Conservation (phyloP, 805 yeast species). For the Myxozyma neglecta region DNA sequence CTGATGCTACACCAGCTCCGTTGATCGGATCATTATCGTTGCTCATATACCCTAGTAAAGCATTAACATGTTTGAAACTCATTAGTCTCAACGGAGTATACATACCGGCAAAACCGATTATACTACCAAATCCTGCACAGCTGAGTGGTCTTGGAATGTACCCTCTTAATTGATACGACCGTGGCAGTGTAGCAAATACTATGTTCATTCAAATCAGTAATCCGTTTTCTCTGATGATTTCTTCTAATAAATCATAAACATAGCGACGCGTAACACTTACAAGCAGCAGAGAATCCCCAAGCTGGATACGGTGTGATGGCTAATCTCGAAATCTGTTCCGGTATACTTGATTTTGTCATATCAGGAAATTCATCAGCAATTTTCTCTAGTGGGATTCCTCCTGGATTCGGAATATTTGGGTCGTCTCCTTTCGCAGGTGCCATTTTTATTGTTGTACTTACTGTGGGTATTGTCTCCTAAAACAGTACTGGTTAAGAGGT, state of each 20-base stretch:
- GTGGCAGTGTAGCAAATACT: slow-evolving; percentile 31
- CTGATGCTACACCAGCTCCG: slow-evolving; percentile 69
- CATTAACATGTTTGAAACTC: not conserved
- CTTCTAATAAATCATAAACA: not conserved
- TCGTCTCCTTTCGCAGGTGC: not conserved
- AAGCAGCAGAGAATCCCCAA: slow-evolving; percentile 25
- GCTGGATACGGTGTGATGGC: slow-evolving; percentile 32
- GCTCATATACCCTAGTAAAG: slow-evolving; percentile 49
- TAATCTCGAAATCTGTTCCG: slow-evolving; percentile 23
- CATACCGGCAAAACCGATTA: slow-evolving; percentile 32
- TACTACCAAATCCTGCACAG: slow-evolving; percentile 30
- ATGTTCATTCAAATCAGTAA: not conserved
- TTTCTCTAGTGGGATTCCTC: not conserved
- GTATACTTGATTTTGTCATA: slow-evolving; percentile 9
- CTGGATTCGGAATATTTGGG: not conserved
- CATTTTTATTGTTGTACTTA: not conserved
- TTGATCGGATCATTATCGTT: slow-evolving; percentile 72
- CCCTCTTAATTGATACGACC: slow-evolving; percentile 6
- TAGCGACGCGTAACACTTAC: slow-evolving; percentile 4
- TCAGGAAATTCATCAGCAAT: not conserved
- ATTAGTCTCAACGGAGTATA: not conserved
- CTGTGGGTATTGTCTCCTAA: not conserved
- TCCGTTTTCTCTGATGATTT: not conserved
- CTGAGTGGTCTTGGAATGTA: slow-evolving; percentile 30
- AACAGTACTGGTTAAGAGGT: not conserved